Evolutionary conservation across 2,329 filamentous ascomycete genomes (phyloP), one percentile per base, ranked within the genome.

Genomic region (Fusarium compactum): DNA sequence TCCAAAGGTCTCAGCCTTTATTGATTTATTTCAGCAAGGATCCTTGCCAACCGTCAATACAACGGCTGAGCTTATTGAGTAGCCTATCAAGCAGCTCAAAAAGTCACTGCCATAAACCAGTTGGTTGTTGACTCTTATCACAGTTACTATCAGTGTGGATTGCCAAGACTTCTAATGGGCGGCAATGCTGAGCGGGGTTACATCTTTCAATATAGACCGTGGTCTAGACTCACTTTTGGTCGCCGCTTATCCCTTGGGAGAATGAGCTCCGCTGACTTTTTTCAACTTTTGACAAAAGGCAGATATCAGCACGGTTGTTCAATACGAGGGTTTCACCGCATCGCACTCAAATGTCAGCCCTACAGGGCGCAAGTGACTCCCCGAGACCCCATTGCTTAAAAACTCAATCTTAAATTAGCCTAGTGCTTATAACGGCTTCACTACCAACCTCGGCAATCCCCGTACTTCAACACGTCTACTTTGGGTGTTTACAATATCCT

Each of bases 391-490:
- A 18, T 9, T 9, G 32, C 8, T 18, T 5, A 2, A 16, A 5
- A 4, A 18, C 8, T 1, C 2, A 9, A 34, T 38, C 18, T 11
- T 7, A 16, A n/a, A 38, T 0, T 5, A 16, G 34, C 10, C 3
- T 12, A 38, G 34, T n/a, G 18, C 18, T 38, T 38, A 11, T 11
- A 6, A 38, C 16, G 9, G 5, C 34, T n/a, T 38, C 5, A 18
- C 15, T 34, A 5, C 7, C 8, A 32, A 8, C 30, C 30, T 30
- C 2, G 14, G 30, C 14, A 30, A 14, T 30, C 8, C 30, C 6
- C 2, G 30, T 15, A 30, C 14, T 15, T 8, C 8, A 7, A 14
- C 29, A 7, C 29, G 29, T 30, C 29, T 14, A 30, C 5, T 2
- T 14, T 30, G 7, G 11, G 25, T 27, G 25, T 27, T 27, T 9